Base-by-base conservation (phyloP, 2,329 filamentous ascomycete genomes). In the Fusarium sp. region DNA sequence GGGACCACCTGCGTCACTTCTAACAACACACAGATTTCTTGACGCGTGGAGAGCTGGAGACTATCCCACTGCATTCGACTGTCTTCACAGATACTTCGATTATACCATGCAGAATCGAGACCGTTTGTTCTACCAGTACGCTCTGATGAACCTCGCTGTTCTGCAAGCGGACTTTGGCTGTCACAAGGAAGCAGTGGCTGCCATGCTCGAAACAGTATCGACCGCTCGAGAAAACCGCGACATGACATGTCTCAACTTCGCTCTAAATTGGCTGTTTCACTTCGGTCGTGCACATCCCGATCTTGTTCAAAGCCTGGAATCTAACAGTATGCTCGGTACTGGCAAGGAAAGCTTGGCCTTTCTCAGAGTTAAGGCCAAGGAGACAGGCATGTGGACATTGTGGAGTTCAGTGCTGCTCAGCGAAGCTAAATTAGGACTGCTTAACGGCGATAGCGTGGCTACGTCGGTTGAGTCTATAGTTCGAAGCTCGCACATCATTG, bases 141-240 rank as follows among this genome's bases (percentile, higher is more conserved):
- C 96, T 1, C 82, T 98, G 15, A 89, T 99, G 76, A 97, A 97
- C 75, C 86, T 97, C 61, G 95, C 94, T 5, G 93, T 97, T 34
- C 86, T 98, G 6, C 95, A 99, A 76, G 93, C 94, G 16, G 96
- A 98, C 77, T 98, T 98, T 82, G 94, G 94, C 46, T 97, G 93
- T 76, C 91, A 94, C 77, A 87, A 89, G 40, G 94, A 98, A 80
- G 95, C 95, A 8, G 87, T 98, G n/a, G 88, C 93, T 12, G 92
- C 95, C 13, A 97, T 99, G 89, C 89, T 97, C 42, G 96, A 98
- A 78, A 94, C 95, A 0, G 94, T 99, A 34, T 91, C 94, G 0
- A 97, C 94, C n/a, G 96, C 96, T 1, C 85, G 95, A 65, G 96
- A 98, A 78, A 97, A 97, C 71, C 91, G 94, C 69, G 96, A 99